phyloP scores from a whole-genome alignment of 2,329 filamentous ascomycete species.

The Lecanicillium sp. region DNA sequence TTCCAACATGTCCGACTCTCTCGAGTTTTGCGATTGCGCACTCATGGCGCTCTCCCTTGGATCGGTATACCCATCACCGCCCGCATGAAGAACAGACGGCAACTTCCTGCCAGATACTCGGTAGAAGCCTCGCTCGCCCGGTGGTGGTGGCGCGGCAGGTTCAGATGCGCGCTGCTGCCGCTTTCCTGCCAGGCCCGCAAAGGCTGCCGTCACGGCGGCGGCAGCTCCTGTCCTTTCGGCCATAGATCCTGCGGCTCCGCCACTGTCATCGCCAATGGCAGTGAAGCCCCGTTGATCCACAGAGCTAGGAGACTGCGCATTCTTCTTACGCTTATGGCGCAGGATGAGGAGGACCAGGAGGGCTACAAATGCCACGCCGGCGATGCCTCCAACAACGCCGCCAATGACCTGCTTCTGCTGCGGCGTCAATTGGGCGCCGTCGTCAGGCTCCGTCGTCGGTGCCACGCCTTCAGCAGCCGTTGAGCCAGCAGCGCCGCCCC shows the following conservation, averaged over 20 bases:
- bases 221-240: constrained; percentile 30
- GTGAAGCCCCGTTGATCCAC: constrained; percentile 16
- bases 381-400: constrained; percentile 49
- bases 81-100: constrained; percentile 52
- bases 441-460: constrained; percentile 6
- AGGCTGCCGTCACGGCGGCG: constrained; percentile 37
- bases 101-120: constrained; percentile 59
- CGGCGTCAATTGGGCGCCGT: constrained; percentile 17
- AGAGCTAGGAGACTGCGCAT: constrained; percentile 17
- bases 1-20: constrained; percentile 42
- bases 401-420: constrained; percentile 40
- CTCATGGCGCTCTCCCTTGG: constrained; percentile 37
- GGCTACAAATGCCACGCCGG: constrained; percentile 49
- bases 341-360: constrained; percentile 46
- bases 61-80: constrained; percentile 57
- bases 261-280: constrained; percentile 14
- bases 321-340: constrained; percentile 46
- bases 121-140: constrained; percentile 52
- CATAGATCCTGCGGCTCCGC: constrained; percentile 27
- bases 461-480: too few species aligned
- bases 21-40: constrained; percentile 43
- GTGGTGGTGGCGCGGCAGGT: constrained; percentile 22
- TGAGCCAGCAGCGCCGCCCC: neutral
- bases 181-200: constrained; percentile 39
- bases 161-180: constrained; percentile 15